Evolutionary conservation across 83 land plant genomes (phyloP).

Genomic region (Diphasiastrum complanatum): DNA sequence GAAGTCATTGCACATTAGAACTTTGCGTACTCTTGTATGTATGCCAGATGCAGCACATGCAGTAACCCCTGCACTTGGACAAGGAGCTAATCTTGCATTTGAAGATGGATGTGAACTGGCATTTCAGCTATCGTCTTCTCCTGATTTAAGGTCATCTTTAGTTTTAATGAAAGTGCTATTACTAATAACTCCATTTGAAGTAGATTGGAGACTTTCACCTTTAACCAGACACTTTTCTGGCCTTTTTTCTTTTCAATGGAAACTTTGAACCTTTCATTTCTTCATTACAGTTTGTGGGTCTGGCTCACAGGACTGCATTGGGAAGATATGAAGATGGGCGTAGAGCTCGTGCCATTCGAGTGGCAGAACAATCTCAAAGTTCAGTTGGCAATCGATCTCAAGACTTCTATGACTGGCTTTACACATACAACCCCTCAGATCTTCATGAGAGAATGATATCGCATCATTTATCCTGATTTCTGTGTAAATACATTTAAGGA

Average conservation of each 20-base stretch:
- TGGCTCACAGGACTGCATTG: slow-evolving; percentile 34
- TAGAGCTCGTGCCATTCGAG: slow-evolving; percentile 31
- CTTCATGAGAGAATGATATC: too few relatives aligned
- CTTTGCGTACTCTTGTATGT: neutral
- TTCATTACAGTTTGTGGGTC: neutral
- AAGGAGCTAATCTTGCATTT: slow-evolving; percentile 46
- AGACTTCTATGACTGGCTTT: slow-evolving; percentile 40
- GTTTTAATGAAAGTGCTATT: neutral
- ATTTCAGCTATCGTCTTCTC: slow-evolving; percentile 24
- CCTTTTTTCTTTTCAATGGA: neutral
- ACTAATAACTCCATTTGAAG: neutral
- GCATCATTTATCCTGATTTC: too few relatives aligned
- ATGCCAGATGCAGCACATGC: slow-evolving; percentile 45
- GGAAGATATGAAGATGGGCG: slow-evolving; percentile 31
- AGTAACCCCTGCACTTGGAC: slow-evolving; percentile 41
- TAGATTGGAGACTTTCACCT: neutral
- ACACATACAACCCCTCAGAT: slow-evolving; percentile 24
- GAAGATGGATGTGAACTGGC: slow-evolving; percentile 48
- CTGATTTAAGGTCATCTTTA: slow-evolving; percentile 25
- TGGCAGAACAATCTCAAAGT: slow-evolving; percentile 28
- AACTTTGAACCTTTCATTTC: neutral
- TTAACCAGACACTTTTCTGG: too few relatives aligned
- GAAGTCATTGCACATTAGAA: too few relatives aligned
- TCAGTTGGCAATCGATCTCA: slow-evolving; percentile 11
- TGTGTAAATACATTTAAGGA: too few relatives aligned